These are phyloP conservation scores for slime mould (Dictyostelium discoideum) DNA, from an alignment of 78 protist species.

Conservation along the genomic window DNA sequence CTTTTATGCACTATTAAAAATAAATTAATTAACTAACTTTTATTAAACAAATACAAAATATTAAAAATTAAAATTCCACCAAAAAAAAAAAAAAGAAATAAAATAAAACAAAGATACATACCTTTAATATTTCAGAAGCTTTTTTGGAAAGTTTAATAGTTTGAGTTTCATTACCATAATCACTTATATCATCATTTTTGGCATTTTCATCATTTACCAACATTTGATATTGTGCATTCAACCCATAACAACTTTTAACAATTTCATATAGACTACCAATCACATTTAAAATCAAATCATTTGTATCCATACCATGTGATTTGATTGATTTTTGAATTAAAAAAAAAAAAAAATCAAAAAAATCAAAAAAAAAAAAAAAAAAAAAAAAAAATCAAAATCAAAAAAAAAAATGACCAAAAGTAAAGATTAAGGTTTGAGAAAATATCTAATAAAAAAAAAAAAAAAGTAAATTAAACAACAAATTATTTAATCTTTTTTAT, in stretches of 20 bases:
- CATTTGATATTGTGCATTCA: constrained; percentile 35
- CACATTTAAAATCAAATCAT: constrained; percentile 2
- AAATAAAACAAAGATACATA: not conserved
- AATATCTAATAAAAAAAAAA: not conserved
- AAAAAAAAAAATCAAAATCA: not conserved
- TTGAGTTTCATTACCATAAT: not conserved
- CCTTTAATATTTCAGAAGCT: constrained; percentile 68
- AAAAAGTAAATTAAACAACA: too few species aligned
- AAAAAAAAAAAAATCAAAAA: not conserved
- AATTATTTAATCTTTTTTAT: not conserved
- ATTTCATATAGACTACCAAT: not conserved
- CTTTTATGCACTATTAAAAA: not conserved
- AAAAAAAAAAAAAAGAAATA: not conserved
- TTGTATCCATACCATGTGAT: not conserved
- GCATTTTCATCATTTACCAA: not conserved
- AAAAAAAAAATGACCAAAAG: not conserved
- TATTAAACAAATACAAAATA: not conserved
- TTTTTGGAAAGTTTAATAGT: constrained; percentile 27
- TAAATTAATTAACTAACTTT: not conserved
- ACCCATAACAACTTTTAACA: constrained; percentile 33
- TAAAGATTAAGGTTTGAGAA: not conserved
- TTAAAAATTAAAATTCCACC: not conserved
- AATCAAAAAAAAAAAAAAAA: not conserved
- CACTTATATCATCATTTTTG: not conserved
- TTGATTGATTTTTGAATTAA: not conserved